Conservation (phyloP, 306 rosid genomes). For the Castanea sativa region DNA sequence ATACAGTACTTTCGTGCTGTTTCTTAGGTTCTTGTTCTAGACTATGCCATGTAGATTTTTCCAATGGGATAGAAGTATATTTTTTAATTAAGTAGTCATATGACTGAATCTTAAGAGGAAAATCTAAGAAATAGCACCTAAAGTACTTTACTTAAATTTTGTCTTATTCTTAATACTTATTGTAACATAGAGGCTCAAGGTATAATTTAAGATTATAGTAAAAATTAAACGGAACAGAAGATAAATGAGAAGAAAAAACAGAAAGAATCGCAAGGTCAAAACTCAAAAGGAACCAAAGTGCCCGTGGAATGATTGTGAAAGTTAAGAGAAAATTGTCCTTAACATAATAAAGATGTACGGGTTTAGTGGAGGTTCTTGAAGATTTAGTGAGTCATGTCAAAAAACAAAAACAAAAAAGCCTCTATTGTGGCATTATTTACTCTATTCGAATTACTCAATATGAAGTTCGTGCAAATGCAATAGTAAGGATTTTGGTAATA, state of each 20-base stretch:
- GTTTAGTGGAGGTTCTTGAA: background rate
- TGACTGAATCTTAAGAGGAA: no score
- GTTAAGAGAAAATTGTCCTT: conserved; percentile 18
- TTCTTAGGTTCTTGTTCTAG: no score
- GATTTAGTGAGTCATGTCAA: background rate
- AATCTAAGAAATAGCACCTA: no score
- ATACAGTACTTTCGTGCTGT: no score
- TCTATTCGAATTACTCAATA: background rate
- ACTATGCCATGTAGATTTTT: no score
- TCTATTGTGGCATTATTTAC: background rate
- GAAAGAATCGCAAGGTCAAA: conserved; percentile 29
- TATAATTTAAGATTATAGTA: background rate
- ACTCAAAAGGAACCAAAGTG: conserved; percentile 35
- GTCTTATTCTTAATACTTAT: no score
- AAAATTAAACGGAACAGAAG: background rate
- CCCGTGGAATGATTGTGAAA: conserved; percentile 17
- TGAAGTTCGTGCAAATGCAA: background rate
- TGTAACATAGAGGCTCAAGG: no score
- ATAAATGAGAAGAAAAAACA: background rate
- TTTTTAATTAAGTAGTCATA: no score
- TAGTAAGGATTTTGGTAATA: conserved; percentile 15
- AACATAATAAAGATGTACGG: conserved; percentile 28
- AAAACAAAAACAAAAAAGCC: background rate
- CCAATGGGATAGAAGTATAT: no score
- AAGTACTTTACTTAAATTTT: no score